Base-by-base conservation (phyloP, 73 alveolate species). In the Tetrahymena malaccensis region DNA sequence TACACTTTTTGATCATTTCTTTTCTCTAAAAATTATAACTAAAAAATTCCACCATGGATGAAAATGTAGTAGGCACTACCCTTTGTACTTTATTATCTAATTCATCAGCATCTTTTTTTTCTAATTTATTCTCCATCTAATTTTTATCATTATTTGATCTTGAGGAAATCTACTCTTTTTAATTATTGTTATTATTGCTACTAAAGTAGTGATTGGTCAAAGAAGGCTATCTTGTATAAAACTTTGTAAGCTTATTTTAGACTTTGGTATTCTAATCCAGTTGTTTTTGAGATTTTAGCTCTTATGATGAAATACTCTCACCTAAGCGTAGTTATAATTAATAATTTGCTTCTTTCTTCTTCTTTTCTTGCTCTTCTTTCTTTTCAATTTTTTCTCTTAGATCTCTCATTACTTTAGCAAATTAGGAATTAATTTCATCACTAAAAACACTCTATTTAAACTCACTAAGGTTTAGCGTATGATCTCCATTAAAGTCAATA, bases 391-490 rank as follows among this genome's bases (percentile, higher is more conserved):
- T 43, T 34, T 34, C 43, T 50, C 94, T 93, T 38, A 95, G 89
- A 35, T 93, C 93, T 58, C 97, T 95, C 97, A 95, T 95, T 34
- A 95, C 93, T 31, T 93, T 55, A n/a, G 96, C 43, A 56, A 95
- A 95, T 38, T 84, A 38, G n/a, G 44, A 55, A 56, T 95, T 95
- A 35, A 43, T 85, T 33, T 95, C 50, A 22, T 40, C 44, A 34
- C 96, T 44, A 25, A 43, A 21, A 15, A 95, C 43, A 55, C 94
- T 56, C 93, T 44, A 37, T 56, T 95, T 85, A 55, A 95, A 95
- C 57, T 95, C 97, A 35, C 85, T 94, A 15, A 93, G 34, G 15
- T 95, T 55, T 37, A 95, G 35, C 5, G 43, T 31, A 43, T 95
- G 94, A 31, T 95, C 94, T 34, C 85, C 43, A 93, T 95, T 95